phyloP scores from a whole-genome alignment of 2,329 filamentous ascomycete species.

The Colletotrichum sp. region DNA sequence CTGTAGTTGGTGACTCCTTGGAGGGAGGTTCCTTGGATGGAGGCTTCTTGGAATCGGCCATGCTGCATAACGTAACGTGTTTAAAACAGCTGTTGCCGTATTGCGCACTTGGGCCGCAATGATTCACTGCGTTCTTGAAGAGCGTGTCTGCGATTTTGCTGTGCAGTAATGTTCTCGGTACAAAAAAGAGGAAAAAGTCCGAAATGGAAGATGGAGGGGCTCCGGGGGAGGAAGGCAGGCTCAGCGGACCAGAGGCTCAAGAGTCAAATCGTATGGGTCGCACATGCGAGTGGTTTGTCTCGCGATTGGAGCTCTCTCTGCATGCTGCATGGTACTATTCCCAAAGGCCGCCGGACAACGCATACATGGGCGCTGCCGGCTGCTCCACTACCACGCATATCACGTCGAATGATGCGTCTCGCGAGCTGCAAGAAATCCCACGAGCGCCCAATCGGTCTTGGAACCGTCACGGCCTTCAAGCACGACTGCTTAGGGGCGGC shows the following conservation, averaged over 20 bases:
- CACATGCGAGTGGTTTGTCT: neutral
- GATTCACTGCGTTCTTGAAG: neutral
- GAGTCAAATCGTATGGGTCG: neutral
- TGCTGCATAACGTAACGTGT: neutral
- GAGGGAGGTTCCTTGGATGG: neutral
- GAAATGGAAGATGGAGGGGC: neutral
- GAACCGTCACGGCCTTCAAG: neutral
- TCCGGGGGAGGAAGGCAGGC: neutral
- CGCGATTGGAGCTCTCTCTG: neutral
- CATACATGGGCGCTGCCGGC: neutral
- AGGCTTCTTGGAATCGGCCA: neutral
- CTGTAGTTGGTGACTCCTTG: neutral
- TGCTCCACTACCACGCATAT: neutral
- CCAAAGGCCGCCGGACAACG: neutral
- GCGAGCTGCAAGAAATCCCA: neutral
- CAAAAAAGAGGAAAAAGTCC: neutral
- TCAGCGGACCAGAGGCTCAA: neutral
- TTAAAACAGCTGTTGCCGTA: neutral
- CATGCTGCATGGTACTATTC: slow-evolving; percentile 1
- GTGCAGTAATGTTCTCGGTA: neutral
- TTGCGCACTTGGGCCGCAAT: neutral
- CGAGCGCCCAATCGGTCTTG: neutral
- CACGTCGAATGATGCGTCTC: neutral
- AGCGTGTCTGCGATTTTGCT: neutral
- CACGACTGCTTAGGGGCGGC: neutral